Base-by-base conservation (phyloP, 1,284 basidiomycete species). In the Singerocomus inundabilis region DNA sequence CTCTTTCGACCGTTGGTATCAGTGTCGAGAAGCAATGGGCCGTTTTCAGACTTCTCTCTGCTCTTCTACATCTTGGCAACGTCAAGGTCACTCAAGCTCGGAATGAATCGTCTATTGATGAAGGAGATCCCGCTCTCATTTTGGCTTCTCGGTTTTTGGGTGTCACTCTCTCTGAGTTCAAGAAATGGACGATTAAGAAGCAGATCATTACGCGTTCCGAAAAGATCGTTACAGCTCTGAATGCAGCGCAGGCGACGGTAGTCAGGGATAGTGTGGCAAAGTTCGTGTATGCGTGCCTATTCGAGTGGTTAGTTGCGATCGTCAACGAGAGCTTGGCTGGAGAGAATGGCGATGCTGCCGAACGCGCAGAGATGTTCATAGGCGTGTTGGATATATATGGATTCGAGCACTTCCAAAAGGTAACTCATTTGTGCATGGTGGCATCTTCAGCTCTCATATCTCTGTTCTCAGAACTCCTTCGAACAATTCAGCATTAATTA, bases 401-500 rank as follows among this genome's bases (percentile, higher is more conserved):
- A 18, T 97, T 97, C 58, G 93, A 97, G 70, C 93, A 96, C 70
- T 96, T 96, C 77, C 90, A 96, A 73, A 96, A 95, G 84, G 90
- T 77, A 43, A 56, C 46, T 32, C 8, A 30, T 34, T 32, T 54
- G 1, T 54, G 46, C 18, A 28, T 30, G 8, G 31, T 32, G 21
- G 5, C 39, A 16, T 33, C 38, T 21, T 29, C 18, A 26, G 18
- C 21, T 21, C 53, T 56, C 28, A 52, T 36, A 31, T 46, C 28
- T 49, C 25, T 13, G 15, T 44, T 38, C 39, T 24, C 57, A 89
- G 88, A 98, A 98, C 72, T 97, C 93, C 10, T 99, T 98, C 67
- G 97, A 99, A 71, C 97, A 99, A 74, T 99, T 99, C 73, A 98
- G 95, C 70, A 99, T 99, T 77, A 99, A 99, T 69, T 99, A 98